phyloP scores from a whole-genome alignment of 2,329 filamentous ascomycete genomes.

The Epichloe uncinata region DNA sequence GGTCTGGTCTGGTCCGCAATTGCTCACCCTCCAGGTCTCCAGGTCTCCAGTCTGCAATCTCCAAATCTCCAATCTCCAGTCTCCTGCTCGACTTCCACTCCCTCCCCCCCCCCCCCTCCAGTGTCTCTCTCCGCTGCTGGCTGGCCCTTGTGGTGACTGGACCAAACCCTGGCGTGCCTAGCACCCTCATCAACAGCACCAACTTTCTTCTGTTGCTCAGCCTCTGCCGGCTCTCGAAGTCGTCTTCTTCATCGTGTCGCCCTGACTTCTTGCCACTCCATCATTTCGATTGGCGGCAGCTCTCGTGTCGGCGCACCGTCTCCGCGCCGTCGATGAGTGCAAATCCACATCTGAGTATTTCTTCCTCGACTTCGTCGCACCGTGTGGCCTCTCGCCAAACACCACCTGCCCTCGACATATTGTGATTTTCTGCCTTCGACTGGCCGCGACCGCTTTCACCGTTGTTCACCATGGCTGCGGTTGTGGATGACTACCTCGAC shows the following conservation, averaged over 20 bases:
- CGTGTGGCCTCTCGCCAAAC: not conserved
- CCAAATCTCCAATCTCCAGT: too few species aligned
- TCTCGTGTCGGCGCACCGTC: not conserved
- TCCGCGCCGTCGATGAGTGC: not conserved
- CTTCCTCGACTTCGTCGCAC: not conserved
- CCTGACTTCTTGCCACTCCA: not conserved
- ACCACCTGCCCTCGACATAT: not conserved
- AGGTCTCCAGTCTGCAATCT: too few species aligned
- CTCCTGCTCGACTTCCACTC: too few species aligned
- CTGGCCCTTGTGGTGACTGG: not conserved
- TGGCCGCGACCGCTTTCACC: not conserved
- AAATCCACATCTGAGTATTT: not conserved
- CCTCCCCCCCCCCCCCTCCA: too few species aligned
- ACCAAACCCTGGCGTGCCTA: not conserved
- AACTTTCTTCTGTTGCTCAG: constrained; percentile 1
- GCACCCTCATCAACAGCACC: not conserved
- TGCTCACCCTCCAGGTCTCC: too few species aligned
- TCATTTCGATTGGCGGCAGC: not conserved
- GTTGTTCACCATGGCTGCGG: constrained; percentile 27
- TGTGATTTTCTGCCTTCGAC: not conserved
- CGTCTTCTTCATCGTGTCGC: not conserved
- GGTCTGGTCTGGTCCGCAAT: too few species aligned
- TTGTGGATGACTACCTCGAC: constrained; percentile 50
- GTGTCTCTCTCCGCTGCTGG: too few species aligned
- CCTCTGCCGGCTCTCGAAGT: not conserved